phyloP scores from a whole-genome alignment of 306 rosid genomes.

The Cicer arietinum region DNA sequence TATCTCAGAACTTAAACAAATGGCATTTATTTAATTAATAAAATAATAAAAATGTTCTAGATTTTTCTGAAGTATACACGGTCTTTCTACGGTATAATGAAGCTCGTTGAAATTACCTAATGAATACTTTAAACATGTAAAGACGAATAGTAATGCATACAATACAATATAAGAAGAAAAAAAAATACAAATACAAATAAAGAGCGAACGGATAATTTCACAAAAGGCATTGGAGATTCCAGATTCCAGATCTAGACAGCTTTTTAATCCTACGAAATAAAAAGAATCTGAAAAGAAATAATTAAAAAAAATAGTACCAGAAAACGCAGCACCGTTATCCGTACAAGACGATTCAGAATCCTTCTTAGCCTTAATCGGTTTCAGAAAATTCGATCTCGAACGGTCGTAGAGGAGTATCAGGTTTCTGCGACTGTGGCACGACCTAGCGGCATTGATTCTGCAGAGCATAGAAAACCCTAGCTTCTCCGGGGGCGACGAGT shows the following conservation, averaged over 20 bases:
- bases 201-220: constrained; percentile 20
- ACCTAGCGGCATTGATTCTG: constrained; percentile 54
- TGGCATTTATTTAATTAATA: neutral
- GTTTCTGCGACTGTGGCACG: constrained; percentile 43
- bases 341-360: constrained; percentile 40
- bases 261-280: constrained; percentile 3
- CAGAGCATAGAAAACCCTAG: constrained; percentile 47
- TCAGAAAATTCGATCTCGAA: constrained; percentile 44
- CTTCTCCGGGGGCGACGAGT: constrained; percentile 36
- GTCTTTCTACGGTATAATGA: constrained; percentile 28
- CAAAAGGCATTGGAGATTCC: constrained; percentile 21
- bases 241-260: constrained; percentile 42
- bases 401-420: constrained; percentile 31
- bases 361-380: constrained; percentile 53
- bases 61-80: constrained; percentile 36
- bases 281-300: constrained; percentile 4
- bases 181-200: neutral
- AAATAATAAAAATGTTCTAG: constrained; percentile 3
- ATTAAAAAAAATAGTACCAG: constrained; percentile 49
- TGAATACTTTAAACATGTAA: neutral
- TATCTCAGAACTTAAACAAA: constrained; percentile 25
- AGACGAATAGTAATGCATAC: neutral
- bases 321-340: constrained; percentile 38
- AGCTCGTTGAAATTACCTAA: constrained; percentile 20
- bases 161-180: neutral